These are phyloP conservation scores for Corynespora cassiicola DNA, from an alignment of 2,329 filamentous ascomycete genomes.

Conservation along the genomic window DNA sequence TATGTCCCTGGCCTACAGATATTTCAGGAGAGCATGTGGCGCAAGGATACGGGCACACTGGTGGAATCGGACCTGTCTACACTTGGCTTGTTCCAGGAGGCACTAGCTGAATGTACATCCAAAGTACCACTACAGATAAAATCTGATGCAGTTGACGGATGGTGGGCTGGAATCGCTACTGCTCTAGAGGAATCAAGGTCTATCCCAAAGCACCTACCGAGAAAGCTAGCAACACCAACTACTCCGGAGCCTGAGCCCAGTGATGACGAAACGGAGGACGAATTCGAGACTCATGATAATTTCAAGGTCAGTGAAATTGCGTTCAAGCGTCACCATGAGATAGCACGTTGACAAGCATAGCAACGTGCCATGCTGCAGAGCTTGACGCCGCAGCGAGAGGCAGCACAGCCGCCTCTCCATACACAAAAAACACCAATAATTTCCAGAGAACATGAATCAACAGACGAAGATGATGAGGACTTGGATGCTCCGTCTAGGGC, in stretches of 20 bases:
- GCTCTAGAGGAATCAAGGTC: conserved; percentile 13
- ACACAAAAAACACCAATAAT: conserved; percentile 1
- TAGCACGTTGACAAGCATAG: too few species aligned
- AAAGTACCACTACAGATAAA: conserved; percentile 31
- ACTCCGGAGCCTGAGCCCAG: conserved; percentile 17
- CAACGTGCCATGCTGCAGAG: too few species aligned
- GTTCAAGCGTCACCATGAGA: too few species aligned
- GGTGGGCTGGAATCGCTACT: conserved; percentile 27
- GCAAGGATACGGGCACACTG: conserved; percentile 30
- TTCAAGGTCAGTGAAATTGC: conserved; percentile 41
- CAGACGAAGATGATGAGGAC: conserved; percentile 49
- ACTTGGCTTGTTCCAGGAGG: conserved; percentile 42
- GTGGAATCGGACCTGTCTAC: conserved; percentile 29
- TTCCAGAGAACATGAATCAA: conserved; percentile 21
- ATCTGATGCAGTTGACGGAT: conserved; percentile 15
- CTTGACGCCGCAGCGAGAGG: too few species aligned
- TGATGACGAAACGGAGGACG: conserved; percentile 43
- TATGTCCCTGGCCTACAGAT: conserved; percentile 61
- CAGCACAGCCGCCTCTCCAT: neutral
- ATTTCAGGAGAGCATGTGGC: conserved; percentile 60
- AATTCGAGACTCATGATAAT: conserved; percentile 42
- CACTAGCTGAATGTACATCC: conserved; percentile 32
- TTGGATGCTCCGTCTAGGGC: conserved; percentile 40
- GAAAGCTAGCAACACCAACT: conserved; percentile 8
- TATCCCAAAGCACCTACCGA: conserved; percentile 9